Base-by-base conservation (phyloP, 2,329 filamentous ascomycete species). In the Stagonosporopsis cucurbitacearum region DNA sequence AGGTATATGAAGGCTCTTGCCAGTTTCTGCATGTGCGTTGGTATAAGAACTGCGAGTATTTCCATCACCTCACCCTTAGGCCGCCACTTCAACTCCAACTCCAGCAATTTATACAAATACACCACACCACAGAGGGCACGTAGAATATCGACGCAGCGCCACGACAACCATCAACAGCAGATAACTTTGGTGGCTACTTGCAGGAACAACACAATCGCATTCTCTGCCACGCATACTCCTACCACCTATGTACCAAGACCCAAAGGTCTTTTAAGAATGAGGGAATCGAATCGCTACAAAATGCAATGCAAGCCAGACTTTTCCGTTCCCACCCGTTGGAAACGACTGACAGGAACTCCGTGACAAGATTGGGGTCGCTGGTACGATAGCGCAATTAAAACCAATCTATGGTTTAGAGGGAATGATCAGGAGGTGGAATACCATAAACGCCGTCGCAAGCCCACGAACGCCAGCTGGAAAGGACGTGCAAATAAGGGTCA, bases 301-400 rank as follows among this genome's bases (percentile, higher is more conserved):
- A 72, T 71, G 68, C 69, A 67, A 59, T 65, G 47, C 58, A 64
- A 64, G 67, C 59, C 60, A 68, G 63, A 59, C 62, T 66, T 72
- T 74, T 72, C 42, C 68, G 59, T 56, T 67, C 63, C 63, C 59
- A 59, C 55, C 49, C 47, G 59, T 54, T 60, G 58, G 56, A 59
- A 66, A 52, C 52, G 54, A 67, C 60, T 58, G 44, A 51, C 44
- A 47, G 36, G 54, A 58, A 66, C 66, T 65, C 69, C 71, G 30
- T 48, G 58, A 62, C 56, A 58, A 63, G 68, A 72, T 64, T 64
- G 65, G 66, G 61, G 65, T 65, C 57, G 66, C 69, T 69, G 67
- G 57, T 56, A 56, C 42, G 30, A 53, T 47, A 59, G 57, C 67
- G 65, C 63, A 9, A 72, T 69, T 68, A 72, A 61, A 70, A 69